Evolutionary conservation across 306 rosid genomes (phyloP), one percentile per base, ranked within the genome.

Genomic region (Pterocarpus santalinus): DNA sequence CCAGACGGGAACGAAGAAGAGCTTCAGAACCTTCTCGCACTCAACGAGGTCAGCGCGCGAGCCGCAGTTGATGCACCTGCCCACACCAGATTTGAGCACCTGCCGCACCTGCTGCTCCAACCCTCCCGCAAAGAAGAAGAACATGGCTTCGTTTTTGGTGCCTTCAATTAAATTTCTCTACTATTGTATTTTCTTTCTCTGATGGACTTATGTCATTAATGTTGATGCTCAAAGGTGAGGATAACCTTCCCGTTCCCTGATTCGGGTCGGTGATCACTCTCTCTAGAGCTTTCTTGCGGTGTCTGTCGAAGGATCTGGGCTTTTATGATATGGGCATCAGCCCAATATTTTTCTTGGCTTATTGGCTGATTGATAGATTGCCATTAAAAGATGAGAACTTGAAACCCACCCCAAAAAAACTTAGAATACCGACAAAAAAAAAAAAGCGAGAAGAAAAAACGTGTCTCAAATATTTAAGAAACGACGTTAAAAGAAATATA

Each of bases 1-100:
- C 97, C 97, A 92, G 0, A 87, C 97, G 13, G 98, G 97, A 76
- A 95, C 90, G 57, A 92, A 92, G 86, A 91, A 95, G 28, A 92
- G 90, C 80, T 91, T 92, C 44, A 92, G 87, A 34, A 95, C 97
- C 69, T 91, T 95, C 15, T 92, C 97, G 95, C 77, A 90, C 3
- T 91, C 86, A 8, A 95, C 98, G 39, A 91, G 86, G 80, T 95
- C 97, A 46, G 90, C 88, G 39, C 83, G 82, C 3, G 91, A 85
- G 11, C 81, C 52, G 75, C 98, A 95, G 57, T 44, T 86, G 16
- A 90, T 83, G 85, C 97, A 95, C 46, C 82, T 86, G 17, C 92
- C 90, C 39, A 90, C 97, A 9, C 90, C 85, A 6, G 88, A 85
- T 87, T 86, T 85, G 78, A 95, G 64, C 80, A 91, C 94, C 82